Evolutionary conservation across 768 basidiomycete species (phyloP), one percentile per base, ranked within the genome.

Genomic region (Rhizopogon vinicolor): DNA sequence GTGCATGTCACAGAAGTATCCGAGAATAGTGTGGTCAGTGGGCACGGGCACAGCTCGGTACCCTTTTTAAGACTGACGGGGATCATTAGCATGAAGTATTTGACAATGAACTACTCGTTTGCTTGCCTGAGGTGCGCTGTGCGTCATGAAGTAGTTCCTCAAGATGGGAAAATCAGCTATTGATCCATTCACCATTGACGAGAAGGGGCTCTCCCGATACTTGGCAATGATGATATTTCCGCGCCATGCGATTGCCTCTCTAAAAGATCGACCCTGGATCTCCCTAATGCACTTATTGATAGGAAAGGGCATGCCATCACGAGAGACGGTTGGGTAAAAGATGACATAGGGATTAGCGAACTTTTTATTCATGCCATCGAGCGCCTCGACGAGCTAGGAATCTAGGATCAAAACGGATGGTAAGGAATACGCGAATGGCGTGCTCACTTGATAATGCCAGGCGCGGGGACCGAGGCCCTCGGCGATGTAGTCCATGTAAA

Each of bases 401-500:
- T 22, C 33, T 9, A 19, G 37, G 44, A 55, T 62, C 55, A 51
- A 52, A 60, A 59, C 25, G 37, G 58, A 63, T 40, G 60, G 60
- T 50, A 40, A 44, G 44, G 28, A 51, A 59, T 57, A 56, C 63
- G 60, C 52, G 25, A 25, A 54, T 43, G 33, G 35, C 41, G 46
- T 49, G 44, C 76, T 62, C 59, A 89, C 89, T 72, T 86, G 82
- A 67, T 82, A 88, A 63, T 81, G 80, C 89, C 89, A 91, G 14
- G 84, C 81, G 55, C 83, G 78, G 16, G 82, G 71, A 33, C 84
- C 85, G 56, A 82, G 75, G 52, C 81, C 79, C 71, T 91, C 87
- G 64, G 87, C 88, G 62, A 92, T 84, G 70, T 86, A 88, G 70
- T 91, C 88, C 89, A 92, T 92, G 65, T 87, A 83, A 41, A 89